A percentile compares a stretch with the other conserved stretches of the same genome.
Evolutionary conservation across 768 basidiomycete species (phyloP).

Genomic region (Panaeolus papilionaceus): DNA sequence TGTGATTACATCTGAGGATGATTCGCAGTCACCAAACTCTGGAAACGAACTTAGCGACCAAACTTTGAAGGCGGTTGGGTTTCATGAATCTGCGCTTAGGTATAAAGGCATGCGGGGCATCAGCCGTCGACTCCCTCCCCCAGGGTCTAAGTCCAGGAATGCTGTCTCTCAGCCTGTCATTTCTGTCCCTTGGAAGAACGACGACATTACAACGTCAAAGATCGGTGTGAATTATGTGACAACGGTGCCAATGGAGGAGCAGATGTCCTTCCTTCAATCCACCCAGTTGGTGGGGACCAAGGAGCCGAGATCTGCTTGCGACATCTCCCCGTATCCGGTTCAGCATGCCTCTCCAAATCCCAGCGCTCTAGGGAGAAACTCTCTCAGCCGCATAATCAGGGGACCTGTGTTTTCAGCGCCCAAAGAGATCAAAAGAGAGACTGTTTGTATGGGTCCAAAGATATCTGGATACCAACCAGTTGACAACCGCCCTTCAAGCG

Average conservation of each 20-base stretch:
- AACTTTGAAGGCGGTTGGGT: neutral
- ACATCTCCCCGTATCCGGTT: neutral
- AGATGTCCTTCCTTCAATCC: neutral
- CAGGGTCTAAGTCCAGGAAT: neutral
- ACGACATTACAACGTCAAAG: neutral
- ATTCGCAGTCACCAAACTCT: neutral
- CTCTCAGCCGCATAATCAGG: conserved; percentile 38
- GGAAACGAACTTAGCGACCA: neutral
- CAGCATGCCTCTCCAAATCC: conserved; percentile 17
- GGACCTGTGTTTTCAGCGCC: conserved; percentile 30
- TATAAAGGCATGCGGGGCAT: neutral
- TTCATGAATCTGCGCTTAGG: neutral
- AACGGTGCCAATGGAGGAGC: neutral
- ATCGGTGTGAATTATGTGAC: neutral
- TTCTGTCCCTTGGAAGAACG: neutral
- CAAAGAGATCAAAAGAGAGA: conserved; percentile 32
- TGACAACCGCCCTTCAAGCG: conserved; percentile 36
- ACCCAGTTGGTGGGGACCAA: neutral
- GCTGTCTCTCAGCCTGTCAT: neutral
- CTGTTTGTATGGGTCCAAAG: conserved; percentile 27
- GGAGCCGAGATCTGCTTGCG: neutral
- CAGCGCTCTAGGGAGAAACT: conserved; percentile 37
- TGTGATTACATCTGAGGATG: neutral
- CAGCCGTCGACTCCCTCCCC: neutral
- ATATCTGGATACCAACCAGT: conserved; percentile 35